Evolutionary conservation across 176 grass and related monocot genomes (phyloP), one percentile per base, ranked within the genome.

Genomic region (Canna indica): DNA sequence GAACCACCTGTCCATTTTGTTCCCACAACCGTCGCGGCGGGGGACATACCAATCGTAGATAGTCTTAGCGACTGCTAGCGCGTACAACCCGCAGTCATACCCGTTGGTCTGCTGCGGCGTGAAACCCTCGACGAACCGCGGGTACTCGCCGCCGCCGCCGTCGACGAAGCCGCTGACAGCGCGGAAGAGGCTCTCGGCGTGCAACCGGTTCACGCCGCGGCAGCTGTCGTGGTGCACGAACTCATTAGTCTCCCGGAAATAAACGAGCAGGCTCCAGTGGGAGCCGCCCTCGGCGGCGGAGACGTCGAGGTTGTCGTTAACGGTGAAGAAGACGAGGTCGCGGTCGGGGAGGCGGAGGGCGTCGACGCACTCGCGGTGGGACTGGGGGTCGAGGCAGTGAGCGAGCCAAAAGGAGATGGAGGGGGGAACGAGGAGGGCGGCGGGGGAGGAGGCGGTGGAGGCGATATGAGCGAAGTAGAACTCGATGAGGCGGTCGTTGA

Each of bases 181-280:
- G 33, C 41, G 46, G 27, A 72, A 78, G 27, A 96, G 88, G 56
- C 10, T 30, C 31, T 36, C 14, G 7, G 86, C 86, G 41, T 81
- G 20, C 3, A 28, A 31, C 32, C 78, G 76, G 77, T 96, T 96
- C 34, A 79, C n/a, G 33, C 64, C 14, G 39, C 58, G 17, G 72
- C 70, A 28, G 75, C 83, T 90, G 67, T 91, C 88, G 39, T 90
- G 93, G 81, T 96, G 93, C 30, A 96, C 83, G 71, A 96, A 87
- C 29, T 67, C 46, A 26, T 11, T 25, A 17, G 64, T 24, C 13
- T 24, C 47, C 13, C 69, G 22, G 34, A 54, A 26, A 42, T 69
- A 85, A 34, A 85, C 67, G 20, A 85, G 73, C 56, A 85, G 68
- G 74, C 83, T 73, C 75, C 92, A 96, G 81, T 90, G 88, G 22